Base-by-base conservation (phyloP, 768 basidiomycete genomes). In the Lentinula edodes region DNA sequence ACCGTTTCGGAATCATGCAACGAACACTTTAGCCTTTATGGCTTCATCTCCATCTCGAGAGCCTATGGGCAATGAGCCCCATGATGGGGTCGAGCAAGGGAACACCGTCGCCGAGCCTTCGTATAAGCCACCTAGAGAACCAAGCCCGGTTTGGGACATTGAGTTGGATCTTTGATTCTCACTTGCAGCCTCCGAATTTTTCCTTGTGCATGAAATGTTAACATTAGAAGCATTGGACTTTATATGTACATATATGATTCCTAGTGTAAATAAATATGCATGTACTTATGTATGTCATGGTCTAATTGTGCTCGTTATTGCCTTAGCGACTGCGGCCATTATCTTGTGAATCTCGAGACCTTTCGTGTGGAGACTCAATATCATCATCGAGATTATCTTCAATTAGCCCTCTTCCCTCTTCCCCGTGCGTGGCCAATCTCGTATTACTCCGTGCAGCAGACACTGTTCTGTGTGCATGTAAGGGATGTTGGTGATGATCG, bases 121-220 rank as follows among this genome's bases (percentile, higher is more conserved):
- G 8, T 55, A 45, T 15, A 63, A 55, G 23, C 68, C 63, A n/a
- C 63, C 66, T 16, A 75, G 83, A 52, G 75, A 78, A 54, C 74
- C 77, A 5, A 89, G 87, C 67, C 86, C 88, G 1, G 73, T 76
- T 6, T 91, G 90, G 90, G 88, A 90, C 67, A 87, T 90, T 60
- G 90, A 90, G 65, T 76, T 83, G 67, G 66, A 50, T 35, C 59
- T 52, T 41, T 52, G 13, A 45, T 34, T n/a, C 16, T 39, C 28
- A 52, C 34, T 16, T 23, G 2, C 7, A 45, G 4, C 6, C 28
- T 28, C 28, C n/a, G n/a, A 28, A 28, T 28, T 28, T 23, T 28
- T 28, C 28, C 28, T 15, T 16, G n/a, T 45, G 18, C 53, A 54
- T 38, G 13, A 52, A 15, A 52, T 51, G 32, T 23, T 16, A 8